Conservation (phyloP, 2,329 filamentous ascomycete genomes). For the Zymoseptoria passerinii region DNA sequence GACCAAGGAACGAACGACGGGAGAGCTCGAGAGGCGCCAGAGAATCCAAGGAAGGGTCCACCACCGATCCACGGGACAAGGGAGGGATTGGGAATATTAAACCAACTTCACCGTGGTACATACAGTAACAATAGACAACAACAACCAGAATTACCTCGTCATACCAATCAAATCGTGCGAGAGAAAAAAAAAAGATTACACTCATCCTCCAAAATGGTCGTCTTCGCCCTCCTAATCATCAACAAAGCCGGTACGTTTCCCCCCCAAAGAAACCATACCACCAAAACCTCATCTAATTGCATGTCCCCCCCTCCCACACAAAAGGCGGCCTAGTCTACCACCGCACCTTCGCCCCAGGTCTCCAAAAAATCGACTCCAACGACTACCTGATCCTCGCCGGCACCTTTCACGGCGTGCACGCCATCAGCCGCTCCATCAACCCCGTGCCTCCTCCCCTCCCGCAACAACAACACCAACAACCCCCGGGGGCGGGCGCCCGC, state of each 20-base stretch:
- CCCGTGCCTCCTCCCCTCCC: constrained; percentile 32
- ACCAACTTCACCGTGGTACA: no score
- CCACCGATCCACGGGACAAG: background rate
- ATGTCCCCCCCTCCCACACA: no score
- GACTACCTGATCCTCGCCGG: constrained; percentile 95
- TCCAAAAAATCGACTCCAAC: constrained; percentile 85
- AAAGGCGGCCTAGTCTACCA: constrained; percentile 77
- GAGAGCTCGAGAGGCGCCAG: background rate
- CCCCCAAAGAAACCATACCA: background rate
- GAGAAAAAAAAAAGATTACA: no score
- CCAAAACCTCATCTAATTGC: no score
- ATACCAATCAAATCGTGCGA: background rate
- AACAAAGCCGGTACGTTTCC: constrained; percentile 77
- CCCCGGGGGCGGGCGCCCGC: constrained; percentile 35
- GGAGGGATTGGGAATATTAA: no score
- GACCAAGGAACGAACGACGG: background rate
- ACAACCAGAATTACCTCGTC: background rate
- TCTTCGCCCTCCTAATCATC: constrained; percentile 93
- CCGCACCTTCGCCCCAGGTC: constrained; percentile 77
- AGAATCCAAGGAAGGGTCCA: background rate
- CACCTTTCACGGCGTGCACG: constrained; percentile 81
- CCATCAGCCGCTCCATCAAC: constrained; percentile 50
- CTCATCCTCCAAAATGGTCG: constrained; percentile 56
- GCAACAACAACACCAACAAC: no score
- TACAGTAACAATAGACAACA: no score